Base-by-base conservation (phyloP, 768 basidiomycete species). In the Calocybe indica region DNA sequence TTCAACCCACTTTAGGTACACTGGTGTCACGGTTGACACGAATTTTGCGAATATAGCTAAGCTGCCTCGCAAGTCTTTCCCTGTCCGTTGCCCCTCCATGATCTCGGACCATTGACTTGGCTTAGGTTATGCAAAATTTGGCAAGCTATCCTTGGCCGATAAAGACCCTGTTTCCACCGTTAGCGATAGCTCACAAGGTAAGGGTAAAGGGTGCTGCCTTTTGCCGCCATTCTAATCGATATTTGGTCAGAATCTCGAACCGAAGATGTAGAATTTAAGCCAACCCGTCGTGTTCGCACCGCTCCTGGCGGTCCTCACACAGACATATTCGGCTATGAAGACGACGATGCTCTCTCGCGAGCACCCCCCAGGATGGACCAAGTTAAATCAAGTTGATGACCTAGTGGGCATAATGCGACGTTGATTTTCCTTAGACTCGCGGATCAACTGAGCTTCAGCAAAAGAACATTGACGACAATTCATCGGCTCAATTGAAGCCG, bases 1-100 rank as follows among this genome's bases (percentile, higher is more conserved):
- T 40, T 40, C 14, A 32, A 9, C 41, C 10, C 46, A 44, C 49
- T 52, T 52, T 59, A 88, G 86, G 63, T 85, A 86, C 58, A 76
- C 80, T 33, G 87, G 84, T 12, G 79, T 74, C 32, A 88, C 87
- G 9, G 82, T 89, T 33, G 88, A 90, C 58, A 76, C 87, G 38
- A 85, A 85, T 64, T 84, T 85, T 55, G 63, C 64, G 36, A 89
- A 85, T 56, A 85, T 90, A 43, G 71, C 73, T 56, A 89, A 88
- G 60, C 74, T 90, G 36, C 88, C 88, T 28, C 76, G 88, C 88
- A 70, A 31, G 73, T 61, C 32, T 46, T 42, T 44, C 15, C 42
- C 14, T 45, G 34, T 35, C 12, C 3, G 31, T 11, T 13, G 40
- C 40, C 28, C 28, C 15, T 8, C 22, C 13, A 34, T 34, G 6